Base-by-base conservation (phyloP, 306 rosid species). In the Canavalia ensiformis region DNA sequence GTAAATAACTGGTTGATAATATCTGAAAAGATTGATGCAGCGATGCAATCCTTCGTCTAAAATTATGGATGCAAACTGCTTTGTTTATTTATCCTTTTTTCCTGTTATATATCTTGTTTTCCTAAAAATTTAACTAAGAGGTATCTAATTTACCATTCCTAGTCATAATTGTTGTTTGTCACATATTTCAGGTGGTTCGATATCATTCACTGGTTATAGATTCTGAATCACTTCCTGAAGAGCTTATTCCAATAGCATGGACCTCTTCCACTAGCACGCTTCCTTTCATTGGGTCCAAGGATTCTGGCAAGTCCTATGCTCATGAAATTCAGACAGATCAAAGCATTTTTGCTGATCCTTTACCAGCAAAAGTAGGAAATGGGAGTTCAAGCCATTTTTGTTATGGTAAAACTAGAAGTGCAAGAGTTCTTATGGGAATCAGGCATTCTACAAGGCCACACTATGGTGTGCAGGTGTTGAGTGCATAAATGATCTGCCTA, bases 201-300 rank as follows among this genome's bases (percentile, higher is more conserved):
- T 95, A 95, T 86, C 99, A 95, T 88, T 95, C 99, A n/a, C 90
- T 95, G 84, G 91, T 93, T 66, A 84, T 95, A 86, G 98, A 92
- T 84, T 83, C 89, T 62, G 91, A 86, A 82, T 87, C 98, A 13
- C 97, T 96, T 50, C 99, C 99, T 75, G 81, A 90, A 59, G 94
- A 89, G 77, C 91, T 96, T 71, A 88, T 96, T 86, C 99, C 99
- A 70, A 96, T 93, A 68, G 97, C 99, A 76, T 96, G 99, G 99
- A 92, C 99, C 44, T 75, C 91, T 80, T 88, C 97, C 45, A 44
- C 76, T 2, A 86, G 86, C 59, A 85, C 91, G 79, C 85, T 88
- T 86, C 88, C 97, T 33, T 90, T 81, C 87, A 60, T 82, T 66
- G 89, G 78, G 83, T 64, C 86, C 62, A 72, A 82, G 58, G 87